A percentile compares a stretch with the other conserved stretches of the same genome.
phyloP scores from a whole-genome alignment of 108 stramenopile species.

The Skeletonema potamos region DNA sequence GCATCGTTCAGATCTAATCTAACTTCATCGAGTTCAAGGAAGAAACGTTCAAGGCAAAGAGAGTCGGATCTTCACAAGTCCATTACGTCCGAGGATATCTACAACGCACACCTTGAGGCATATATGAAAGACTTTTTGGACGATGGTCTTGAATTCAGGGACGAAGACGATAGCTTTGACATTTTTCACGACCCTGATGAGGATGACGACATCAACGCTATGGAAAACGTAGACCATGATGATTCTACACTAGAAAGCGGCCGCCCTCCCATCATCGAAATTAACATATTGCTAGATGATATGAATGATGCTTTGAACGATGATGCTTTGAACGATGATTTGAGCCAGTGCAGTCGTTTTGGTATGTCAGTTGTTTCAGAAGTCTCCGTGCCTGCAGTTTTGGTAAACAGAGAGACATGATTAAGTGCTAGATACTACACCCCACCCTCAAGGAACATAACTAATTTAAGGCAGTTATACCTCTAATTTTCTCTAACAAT shows the following conservation, averaged over 20 bases:
- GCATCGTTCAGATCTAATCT: not conserved
- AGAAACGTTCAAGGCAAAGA: not conserved
- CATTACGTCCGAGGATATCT: conserved; percentile 20
- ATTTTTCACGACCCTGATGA: conserved; percentile 26
- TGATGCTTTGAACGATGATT: no score
- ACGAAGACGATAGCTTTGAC: conserved; percentile 18
- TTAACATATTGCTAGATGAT: no score
- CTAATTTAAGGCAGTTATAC: no score
- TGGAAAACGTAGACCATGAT: not conserved
- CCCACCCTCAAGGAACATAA: no score
- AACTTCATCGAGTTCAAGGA: not conserved
- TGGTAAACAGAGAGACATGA: no score
- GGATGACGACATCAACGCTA: not conserved
- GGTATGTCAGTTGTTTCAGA: no score
- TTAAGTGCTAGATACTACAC: no score
- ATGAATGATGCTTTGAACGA: no score
- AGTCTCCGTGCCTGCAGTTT: no score
- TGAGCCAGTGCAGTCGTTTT: no score
- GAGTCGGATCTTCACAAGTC: not conserved
- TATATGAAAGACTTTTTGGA: conserved; percentile 9
- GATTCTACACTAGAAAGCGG: not conserved
- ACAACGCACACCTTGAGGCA: conserved; percentile 16
- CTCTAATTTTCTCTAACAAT: no score
- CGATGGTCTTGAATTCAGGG: conserved; percentile 18
- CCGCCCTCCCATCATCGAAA: no score